These are phyloP conservation scores for Torulaspora quercuum DNA, from an alignment of 805 yeast genomes.

Conservation along the genomic window DNA sequence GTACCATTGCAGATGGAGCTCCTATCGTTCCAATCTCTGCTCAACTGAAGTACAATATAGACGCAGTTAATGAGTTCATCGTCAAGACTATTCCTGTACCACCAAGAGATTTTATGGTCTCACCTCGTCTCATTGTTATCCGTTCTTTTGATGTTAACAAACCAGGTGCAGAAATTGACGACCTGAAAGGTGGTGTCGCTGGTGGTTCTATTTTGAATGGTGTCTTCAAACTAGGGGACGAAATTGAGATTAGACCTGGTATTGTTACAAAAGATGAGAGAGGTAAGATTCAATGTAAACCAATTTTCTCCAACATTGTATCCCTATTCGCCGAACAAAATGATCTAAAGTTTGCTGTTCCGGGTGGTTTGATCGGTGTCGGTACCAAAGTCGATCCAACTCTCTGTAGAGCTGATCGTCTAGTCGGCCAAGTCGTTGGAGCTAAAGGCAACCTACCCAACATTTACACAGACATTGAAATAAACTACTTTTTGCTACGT, in stretches of 20 bases:
- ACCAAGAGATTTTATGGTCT: constrained; percentile 86
- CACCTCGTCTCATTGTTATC: constrained; percentile 93
- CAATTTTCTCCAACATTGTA: constrained; percentile 89
- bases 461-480: constrained; percentile 94
- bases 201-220: constrained; percentile 98
- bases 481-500: constrained; percentile 93
- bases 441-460: constrained; percentile 94
- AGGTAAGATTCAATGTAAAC: constrained; percentile 87
- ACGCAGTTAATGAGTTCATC: constrained; percentile 95
- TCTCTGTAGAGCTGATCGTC: constrained; percentile 97
- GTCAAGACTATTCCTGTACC: constrained; percentile 95
- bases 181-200: constrained; percentile 99
- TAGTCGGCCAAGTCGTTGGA: constrained; percentile 99
- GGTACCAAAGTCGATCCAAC: constrained; percentile 99
- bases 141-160: constrained; percentile 98
- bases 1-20: constrained; percentile 98
- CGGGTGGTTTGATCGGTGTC: constrained; percentile 99
- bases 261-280: constrained; percentile 92
- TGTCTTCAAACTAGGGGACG: constrained; percentile 95
- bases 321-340: constrained; percentile 96
- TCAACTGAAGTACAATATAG: constrained; percentile 96
- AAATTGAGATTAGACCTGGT: constrained; percentile 98
- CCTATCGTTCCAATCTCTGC: constrained; percentile 99
- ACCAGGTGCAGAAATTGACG: constrained; percentile 97
- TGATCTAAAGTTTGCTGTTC: constrained; percentile 97